Evolutionary conservation across 352 stramenopile species (phyloP), one percentile per base, ranked within the genome.

Genomic region (Phytophthora litchii): DNA sequence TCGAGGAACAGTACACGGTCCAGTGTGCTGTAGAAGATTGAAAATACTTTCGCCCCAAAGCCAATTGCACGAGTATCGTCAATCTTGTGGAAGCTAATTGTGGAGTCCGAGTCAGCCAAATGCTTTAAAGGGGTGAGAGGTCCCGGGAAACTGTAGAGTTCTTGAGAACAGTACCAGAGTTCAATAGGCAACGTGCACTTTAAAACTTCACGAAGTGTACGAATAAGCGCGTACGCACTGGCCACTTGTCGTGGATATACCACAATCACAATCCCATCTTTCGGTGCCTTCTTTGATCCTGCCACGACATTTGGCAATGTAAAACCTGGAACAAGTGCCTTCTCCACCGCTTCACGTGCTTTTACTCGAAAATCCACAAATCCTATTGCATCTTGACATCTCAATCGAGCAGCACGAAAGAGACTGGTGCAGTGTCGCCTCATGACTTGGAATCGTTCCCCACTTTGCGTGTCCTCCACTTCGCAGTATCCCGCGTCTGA

Each of bases 1-100:
- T 86, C 78, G 16, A 88, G 56, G 45, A 88, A 83, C n/a, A 86
- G 41, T 20, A 86, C 46, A 9, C 74, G 61, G 14, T 75, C 66
- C 17, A 86, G 20, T 3, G 67, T 63, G 11, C 63, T 80, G 36
- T 83, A 53, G 42, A 66, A 62, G 25, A 88, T 65, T 2, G 74
- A 73, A 53, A 74, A 69, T 4, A 83, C 58, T 60, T 88, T 88
- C 27, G 78, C 62, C 8, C 65, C 62, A 50, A 85, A 88, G 20
- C 74, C 67, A 8, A 63, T 71, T 0, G 76, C 76, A 16, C 64
- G 29, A 1, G 41, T 35, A 19, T 76, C 50, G 2, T 56, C 17
- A 45, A 86, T 76, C 12, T 59, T 46, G 10, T 58, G 19, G 13
- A 79, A 57, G 1, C 31, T 48, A 0, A 82, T 45, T 1, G 44